Percentiles rank a stretch among this genome's conserved stretches.
phyloP scores from a whole-genome alignment of 2,329 filamentous ascomycete species.

The Thelonectria olida region DNA sequence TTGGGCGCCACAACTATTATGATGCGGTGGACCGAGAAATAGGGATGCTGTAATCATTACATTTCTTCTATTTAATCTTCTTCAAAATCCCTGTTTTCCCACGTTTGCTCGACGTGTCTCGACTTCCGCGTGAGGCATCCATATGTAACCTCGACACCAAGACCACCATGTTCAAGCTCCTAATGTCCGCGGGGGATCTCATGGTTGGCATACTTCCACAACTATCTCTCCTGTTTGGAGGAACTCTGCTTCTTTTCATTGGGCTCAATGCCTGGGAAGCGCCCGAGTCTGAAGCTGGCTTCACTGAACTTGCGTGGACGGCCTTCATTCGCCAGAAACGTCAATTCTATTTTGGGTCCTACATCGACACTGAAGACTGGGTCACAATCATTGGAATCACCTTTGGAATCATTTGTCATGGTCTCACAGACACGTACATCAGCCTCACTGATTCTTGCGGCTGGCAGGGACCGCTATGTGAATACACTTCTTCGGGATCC shows the following conservation, averaged over 20 bases:
- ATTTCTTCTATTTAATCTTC: no score
- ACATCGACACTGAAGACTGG: background rate
- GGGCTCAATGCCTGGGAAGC: background rate
- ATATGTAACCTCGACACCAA: no score
- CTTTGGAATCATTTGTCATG: background rate
- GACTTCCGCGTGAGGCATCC: no score
- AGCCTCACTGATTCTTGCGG: background rate
- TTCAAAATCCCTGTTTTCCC: no score
- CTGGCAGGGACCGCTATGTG: background rate
- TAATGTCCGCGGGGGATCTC: no score
- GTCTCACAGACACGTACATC: background rate
- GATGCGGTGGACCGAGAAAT: no score
- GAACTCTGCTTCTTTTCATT: background rate
- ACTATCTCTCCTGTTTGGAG: background rate
- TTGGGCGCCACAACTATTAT: no score
- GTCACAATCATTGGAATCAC: background rate
- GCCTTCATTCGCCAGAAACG: background rate
- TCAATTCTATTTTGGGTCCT: background rate
- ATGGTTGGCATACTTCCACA: no score
- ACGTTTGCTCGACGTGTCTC: no score
- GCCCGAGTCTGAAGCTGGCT: background rate
- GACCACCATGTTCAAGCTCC: no score
- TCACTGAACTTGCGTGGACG: background rate
- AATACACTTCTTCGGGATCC: background rate
- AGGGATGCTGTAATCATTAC: no score